Evolutionary conservation across 1,139 yeast genomes (phyloP), one percentile per base, ranked within the genome.

Genomic region (Blastobotrys illinoisensis): DNA sequence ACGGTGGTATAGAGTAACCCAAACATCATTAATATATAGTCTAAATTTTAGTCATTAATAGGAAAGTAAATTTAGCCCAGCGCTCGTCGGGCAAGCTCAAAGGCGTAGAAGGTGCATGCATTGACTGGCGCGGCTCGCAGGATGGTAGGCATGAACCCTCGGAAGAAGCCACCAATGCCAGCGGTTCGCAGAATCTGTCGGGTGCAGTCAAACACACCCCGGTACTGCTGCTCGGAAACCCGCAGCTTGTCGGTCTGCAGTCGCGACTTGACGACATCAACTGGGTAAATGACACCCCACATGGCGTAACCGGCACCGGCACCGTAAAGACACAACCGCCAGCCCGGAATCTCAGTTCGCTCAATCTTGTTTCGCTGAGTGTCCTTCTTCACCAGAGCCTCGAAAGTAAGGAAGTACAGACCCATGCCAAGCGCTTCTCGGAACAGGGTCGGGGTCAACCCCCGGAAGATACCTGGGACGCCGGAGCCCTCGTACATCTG

Each of bases 111-210:
- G 0, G 98, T 91, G 28, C 96, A 96, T 52, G 97, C 98, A 67
- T 91, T 91, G 16, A 95, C 98, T 2, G 98, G 98, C 1, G 96
- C 96, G 53, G 98, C 97, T 72, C 98, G 85, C 63, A 91, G 75
- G 60, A 91, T 82, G 1, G 98, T 90, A 50, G 98, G 97, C 20
- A 84, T 71, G 67, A 90, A 89, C 1, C 98, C 98, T 71, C 86
- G 83, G 72, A 88, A 85, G 67, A 91, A 88, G 0, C 96, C 96
- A 62, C 76, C 76, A 52, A 83, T 61, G 36, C 97, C 97, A 53
- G 77, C 75, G 7, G 76, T 76, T 49, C 68, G 70, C 68, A 74
- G 78, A 19, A 88, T 77, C 58, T 78, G 77, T 57, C 68, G 77
- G 20, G 80, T 72, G 26, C 88, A 95, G 56, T 78, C 79, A 14